Conservation (phyloP, 371 early-diverging fungal genomes). For the Rhizopus sp. region DNA sequence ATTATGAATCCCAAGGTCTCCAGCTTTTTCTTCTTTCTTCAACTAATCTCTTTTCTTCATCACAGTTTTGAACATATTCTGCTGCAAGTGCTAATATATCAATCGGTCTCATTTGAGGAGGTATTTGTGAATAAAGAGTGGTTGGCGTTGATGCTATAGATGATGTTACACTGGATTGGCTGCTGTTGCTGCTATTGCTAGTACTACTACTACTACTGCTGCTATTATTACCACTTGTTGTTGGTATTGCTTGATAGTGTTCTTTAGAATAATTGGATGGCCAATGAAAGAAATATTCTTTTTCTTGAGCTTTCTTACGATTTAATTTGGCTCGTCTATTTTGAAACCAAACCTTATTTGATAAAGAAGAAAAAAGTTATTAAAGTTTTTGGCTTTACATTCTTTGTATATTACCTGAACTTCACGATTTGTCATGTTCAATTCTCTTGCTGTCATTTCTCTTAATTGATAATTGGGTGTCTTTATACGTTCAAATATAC, state of each 20-base stretch:
- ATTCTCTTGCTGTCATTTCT: constrained; percentile 77
- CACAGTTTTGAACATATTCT: constrained; percentile 51
- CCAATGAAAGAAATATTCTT: constrained; percentile 10
- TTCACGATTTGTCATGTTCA: constrained; percentile 92
- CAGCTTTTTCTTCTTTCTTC: constrained; percentile 25
- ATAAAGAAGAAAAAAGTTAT: constrained; percentile 7
- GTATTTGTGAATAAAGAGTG: constrained; percentile 24
- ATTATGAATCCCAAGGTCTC: constrained; percentile 26
- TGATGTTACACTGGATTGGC: constrained; percentile 34
- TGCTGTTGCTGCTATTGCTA: constrained; percentile 11
- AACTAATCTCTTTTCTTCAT: constrained; percentile 34
- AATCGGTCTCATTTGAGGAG: constrained; percentile 40
- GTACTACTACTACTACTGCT: constrained; percentile 16
- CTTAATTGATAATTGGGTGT: constrained; percentile 89
- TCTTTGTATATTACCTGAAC: constrained; percentile 72
- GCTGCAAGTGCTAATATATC: constrained; percentile 53
- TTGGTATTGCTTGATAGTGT: neutral
- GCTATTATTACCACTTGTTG: constrained; percentile 5
- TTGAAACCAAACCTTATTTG: constrained; percentile 30
- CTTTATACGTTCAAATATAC: constrained; percentile 73
- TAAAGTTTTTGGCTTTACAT: constrained; percentile 7
- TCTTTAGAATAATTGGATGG: constrained; percentile 3
- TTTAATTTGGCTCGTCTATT: constrained; percentile 36
- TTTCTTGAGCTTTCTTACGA: constrained; percentile 28
- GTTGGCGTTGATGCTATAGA: constrained; percentile 35